Conservation (phyloP, 805 yeast species). For the Suhomyces canberraensis region DNA sequence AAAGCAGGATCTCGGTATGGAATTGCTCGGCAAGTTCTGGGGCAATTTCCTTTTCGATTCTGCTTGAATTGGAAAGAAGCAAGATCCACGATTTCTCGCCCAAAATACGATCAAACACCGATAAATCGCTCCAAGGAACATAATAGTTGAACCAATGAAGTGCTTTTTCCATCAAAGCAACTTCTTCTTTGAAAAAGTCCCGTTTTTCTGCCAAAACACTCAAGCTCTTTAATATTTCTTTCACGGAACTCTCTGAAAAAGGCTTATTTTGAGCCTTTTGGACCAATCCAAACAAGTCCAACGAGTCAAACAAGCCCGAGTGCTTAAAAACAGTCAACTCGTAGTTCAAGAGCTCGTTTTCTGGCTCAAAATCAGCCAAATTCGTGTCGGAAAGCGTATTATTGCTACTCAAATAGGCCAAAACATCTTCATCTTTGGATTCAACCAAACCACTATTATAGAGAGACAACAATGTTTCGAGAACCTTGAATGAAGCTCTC, state of each 20-base stretch:
- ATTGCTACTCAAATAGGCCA: constrained; percentile 1
- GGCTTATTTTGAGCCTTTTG: background rate
- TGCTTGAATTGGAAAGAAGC: background rate
- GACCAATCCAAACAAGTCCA: constrained; percentile 16
- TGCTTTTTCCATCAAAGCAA: background rate
- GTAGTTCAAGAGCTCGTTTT: constrained; percentile 14
- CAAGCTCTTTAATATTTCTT: constrained; percentile 14
- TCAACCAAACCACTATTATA: constrained; percentile 5
- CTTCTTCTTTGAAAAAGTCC: constrained; percentile 1
- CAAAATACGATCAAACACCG: constrained; percentile 8
- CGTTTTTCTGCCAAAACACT: background rate
- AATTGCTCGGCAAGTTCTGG: background rate
- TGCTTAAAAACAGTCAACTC: constrained; percentile 19
- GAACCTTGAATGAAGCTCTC: constrained; percentile 5
- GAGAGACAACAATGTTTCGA: constrained; percentile 4
- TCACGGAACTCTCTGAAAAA: constrained; percentile 6
- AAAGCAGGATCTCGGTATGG: background rate
- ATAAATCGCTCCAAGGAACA: constrained; percentile 7
- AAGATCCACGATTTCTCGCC: constrained; percentile 6
- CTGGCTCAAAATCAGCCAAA: constrained; percentile 5
- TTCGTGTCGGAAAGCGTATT: background rate
- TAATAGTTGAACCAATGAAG: constrained; percentile 3
- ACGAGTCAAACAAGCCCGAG: constrained; percentile 12
- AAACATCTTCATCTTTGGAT: background rate
- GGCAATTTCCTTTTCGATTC: background rate